Percentiles rank a stretch among this genome's conserved stretches.
These are phyloP conservation scores for Suillus alpinus DNA, from an alignment of 768 basidiomycete genomes.

Conservation along the genomic window DNA sequence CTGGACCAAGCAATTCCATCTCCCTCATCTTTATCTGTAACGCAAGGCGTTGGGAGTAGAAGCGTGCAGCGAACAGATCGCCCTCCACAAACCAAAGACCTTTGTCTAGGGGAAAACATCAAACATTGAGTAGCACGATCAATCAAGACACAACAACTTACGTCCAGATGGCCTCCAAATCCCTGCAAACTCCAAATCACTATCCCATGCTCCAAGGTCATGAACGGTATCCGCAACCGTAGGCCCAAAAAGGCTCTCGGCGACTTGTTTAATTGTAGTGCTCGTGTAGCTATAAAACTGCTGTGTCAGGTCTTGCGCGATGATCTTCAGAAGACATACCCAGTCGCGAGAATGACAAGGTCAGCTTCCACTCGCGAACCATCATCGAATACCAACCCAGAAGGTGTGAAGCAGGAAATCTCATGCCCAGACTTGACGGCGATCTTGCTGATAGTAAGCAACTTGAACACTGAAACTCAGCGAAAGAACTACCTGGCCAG, in stretches of 20 bases:
- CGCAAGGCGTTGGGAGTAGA: neutral
- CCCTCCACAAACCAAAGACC: slow-evolving; percentile 1
- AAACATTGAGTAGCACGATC: neutral
- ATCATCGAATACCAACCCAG: slow-evolving; percentile 1
- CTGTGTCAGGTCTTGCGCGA: neutral
- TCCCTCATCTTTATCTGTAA: slow-evolving; percentile 1
- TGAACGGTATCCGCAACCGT: neutral
- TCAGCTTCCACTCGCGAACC: slow-evolving; percentile 3
- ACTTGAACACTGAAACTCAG: neutral
- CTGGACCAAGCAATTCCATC: neutral
- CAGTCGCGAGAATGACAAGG: slow-evolving; percentile 3
- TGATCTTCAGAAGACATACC: neutral
- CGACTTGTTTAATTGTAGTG: neutral
- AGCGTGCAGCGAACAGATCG: slow-evolving; percentile 1
- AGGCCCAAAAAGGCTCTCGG: neutral
- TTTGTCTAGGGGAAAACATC: too few relatives aligned
- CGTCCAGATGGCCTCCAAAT: slow-evolving; percentile 9
- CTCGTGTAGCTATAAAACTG: neutral
- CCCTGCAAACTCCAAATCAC: slow-evolving; percentile 3
- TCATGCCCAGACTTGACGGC: neutral
- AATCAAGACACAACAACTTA: neutral
- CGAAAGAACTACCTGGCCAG: neutral
- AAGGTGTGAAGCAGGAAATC: neutral
- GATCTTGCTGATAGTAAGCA: neutral
- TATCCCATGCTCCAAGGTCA: slow-evolving; percentile 7